These are phyloP conservation scores for Boletus barrowsii DNA, from an alignment of 768 basidiomycete species.

Conservation along the genomic window DNA sequence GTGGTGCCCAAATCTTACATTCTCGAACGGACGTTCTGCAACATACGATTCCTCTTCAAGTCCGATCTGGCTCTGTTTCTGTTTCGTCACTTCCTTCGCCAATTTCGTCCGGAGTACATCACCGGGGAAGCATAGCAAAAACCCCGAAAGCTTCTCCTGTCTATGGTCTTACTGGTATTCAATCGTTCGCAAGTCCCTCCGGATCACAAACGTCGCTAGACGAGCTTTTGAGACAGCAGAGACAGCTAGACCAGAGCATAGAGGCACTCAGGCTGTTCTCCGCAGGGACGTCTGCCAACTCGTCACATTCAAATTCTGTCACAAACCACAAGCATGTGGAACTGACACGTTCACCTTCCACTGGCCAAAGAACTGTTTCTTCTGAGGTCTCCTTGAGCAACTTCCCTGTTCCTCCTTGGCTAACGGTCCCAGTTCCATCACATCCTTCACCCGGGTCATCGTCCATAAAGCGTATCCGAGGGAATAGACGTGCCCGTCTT, in stretches of 20 bases:
- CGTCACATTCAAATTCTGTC: slow-evolving; percentile 34
- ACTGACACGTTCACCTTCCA: slow-evolving; percentile 24
- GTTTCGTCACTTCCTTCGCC: neutral
- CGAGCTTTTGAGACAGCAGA: slow-evolving; percentile 57
- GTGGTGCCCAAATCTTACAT: slow-evolving; percentile 1
- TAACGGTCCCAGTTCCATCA: slow-evolving; percentile 15
- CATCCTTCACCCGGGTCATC: slow-evolving; percentile 15
- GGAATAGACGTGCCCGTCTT: slow-evolving; percentile 19
- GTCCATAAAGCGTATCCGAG: slow-evolving; percentile 20
- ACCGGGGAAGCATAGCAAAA: neutral
- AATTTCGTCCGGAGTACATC: neutral
- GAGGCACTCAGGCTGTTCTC: slow-evolving; percentile 52
- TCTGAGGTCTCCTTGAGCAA: slow-evolving; percentile 67
- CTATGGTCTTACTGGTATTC: slow-evolving; percentile 43
- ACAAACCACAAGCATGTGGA: slow-evolving; percentile 3
- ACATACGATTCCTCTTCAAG: neutral
- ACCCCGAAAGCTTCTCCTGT: slow-evolving; percentile 37
- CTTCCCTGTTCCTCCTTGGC: slow-evolving; percentile 63
- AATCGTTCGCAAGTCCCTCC: slow-evolving; percentile 2
- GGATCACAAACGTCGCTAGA: slow-evolving; percentile 40
- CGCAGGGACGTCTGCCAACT: slow-evolving; percentile 24
- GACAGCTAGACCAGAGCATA: slow-evolving; percentile 63
- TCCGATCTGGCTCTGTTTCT: neutral
- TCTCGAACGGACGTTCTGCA: neutral
- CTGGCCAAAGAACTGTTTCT: slow-evolving; percentile 23